A percentile compares a stretch with the other conserved stretches of the same genome.
Conservation (phyloP, 768 basidiomycete genomes). For the Termitomyces sp. region DNA sequence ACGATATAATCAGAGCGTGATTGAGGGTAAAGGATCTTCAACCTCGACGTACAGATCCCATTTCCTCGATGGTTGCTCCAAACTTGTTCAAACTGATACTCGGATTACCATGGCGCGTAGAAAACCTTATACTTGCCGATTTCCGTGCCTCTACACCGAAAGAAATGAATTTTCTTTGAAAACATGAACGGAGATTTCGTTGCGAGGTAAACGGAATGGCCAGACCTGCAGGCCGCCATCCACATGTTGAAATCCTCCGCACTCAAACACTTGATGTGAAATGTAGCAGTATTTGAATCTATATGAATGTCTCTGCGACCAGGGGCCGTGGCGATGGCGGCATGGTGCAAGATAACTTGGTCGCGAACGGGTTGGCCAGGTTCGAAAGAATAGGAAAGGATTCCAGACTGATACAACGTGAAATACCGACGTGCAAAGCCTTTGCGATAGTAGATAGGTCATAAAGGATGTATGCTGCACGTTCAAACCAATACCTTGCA, state of each 20-base stretch:
- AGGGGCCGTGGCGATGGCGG: conserved; percentile 72
- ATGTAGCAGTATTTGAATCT: conserved; percentile 70
- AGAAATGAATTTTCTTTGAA: conserved; percentile 57
- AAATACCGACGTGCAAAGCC: conserved; percentile 87
- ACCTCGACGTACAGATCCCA: conserved; percentile 46
- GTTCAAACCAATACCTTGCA: conserved; percentile 59
- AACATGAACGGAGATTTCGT: not conserved
- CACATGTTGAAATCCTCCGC: conserved; percentile 66
- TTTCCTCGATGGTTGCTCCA: conserved; percentile 54
- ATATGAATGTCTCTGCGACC: conserved; percentile 78
- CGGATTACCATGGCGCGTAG: conserved; percentile 34
- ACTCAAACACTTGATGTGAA: conserved; percentile 77
- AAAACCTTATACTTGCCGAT: conserved; percentile 34
- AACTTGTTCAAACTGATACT: conserved; percentile 39
- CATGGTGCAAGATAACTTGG: conserved; percentile 56
- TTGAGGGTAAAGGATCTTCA: not conserved
- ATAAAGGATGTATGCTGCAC: not conserved
- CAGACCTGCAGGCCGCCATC: conserved; percentile 71
- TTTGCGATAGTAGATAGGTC: conserved; percentile 20
- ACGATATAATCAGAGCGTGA: not conserved
- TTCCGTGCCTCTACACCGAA: conserved; percentile 37
- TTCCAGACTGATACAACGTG: conserved; percentile 57
- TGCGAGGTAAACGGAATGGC: conserved; percentile 1
- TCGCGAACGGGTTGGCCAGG: conserved; percentile 70
- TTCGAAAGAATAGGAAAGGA: conserved; percentile 71